Base-by-base conservation (phyloP, 306 rosid genomes). In the cucumber (Cucumis sativus) region DNA sequence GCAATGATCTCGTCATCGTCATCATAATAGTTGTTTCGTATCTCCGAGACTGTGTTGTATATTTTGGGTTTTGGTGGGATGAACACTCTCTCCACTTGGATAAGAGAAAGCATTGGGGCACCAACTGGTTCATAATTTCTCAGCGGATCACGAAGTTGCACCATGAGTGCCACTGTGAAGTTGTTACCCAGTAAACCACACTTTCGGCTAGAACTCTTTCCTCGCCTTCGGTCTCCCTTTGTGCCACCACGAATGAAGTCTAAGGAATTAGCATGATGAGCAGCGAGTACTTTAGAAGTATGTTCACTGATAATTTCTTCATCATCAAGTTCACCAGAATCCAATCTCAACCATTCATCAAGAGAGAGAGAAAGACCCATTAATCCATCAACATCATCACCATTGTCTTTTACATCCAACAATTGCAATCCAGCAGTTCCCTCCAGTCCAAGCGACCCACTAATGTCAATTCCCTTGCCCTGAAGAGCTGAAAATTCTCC, bases 291-390 rank as follows among this genome's bases (percentile, higher is more conserved):
- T 78, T 88, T 85, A 45, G 91, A 85, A 62, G 97, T 95, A 63
- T 80, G 94, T 77, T 90, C 98, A 62, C 97, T 90, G 82, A 89
- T 90, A 74, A 83, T 81, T 57, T 88, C 92, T 76, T 86, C 90
- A 82, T 91, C 97, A 75, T 85, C 97, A 47, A 95, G 83, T 76
- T 95, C 93, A 23, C 98, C 93, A 8, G 97, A 90, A 86, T 95
- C 98, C n/a, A 90, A 52, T 79, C 87, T 90, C 91, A 86, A 88
- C 98, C 97, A 95, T 81, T 95, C 98, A 80, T 95, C 97, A 54
- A 92, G 96, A 72, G 93, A 89, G 59, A 95, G 82, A 20, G 98
- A 89, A 17, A 95, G 84, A 59, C 87, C 90, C 93, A 95, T 95
- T 78, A 90, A 76, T 72, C 89, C 98, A 59, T 95, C 98, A 73